A percentile compares a stretch with the other conserved stretches of the same genome.
phyloP scores from a whole-genome alignment of 768 basidiomycete species.

The Lyophyllum atratum region DNA sequence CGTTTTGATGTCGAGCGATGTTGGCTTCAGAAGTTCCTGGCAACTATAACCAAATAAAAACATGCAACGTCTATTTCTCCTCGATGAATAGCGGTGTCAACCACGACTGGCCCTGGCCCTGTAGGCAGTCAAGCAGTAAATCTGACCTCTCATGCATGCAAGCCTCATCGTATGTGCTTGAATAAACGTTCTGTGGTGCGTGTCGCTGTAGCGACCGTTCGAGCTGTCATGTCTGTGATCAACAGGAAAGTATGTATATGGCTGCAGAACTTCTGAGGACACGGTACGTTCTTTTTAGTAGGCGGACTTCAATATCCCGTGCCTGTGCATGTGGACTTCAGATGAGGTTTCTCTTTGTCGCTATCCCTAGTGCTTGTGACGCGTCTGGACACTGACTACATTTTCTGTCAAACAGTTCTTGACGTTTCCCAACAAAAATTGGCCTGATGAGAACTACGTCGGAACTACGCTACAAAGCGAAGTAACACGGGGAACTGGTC shows the following conservation, averaged over 20 bases:
- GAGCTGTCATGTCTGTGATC: conserved; percentile 7
- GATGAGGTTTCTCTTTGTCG: neutral
- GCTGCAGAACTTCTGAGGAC: neutral
- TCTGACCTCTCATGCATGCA: neutral
- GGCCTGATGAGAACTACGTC: neutral
- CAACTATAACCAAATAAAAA: neutral
- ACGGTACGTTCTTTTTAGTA: neutral
- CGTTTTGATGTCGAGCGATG: neutral
- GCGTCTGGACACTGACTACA: neutral
- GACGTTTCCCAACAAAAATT: neutral
- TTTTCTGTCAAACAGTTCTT: neutral
- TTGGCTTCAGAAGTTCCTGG: neutral
- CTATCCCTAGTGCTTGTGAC: neutral
- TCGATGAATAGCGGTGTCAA: too few relatives aligned
- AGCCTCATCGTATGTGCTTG: neutral
- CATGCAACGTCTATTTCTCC: neutral
- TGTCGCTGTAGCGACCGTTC: conserved; percentile 7
- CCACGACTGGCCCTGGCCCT: too few relatives aligned
- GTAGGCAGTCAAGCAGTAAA: too few relatives aligned
- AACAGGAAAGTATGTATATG: neutral
- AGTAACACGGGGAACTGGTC: neutral
- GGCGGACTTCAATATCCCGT: neutral
- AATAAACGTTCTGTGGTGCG: too few relatives aligned
- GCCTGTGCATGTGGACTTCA: conserved; percentile 12
- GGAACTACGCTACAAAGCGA: neutral